Base-by-base conservation (phyloP, 805 yeast genomes). In the Myxozyma vanderwaltii region DNA sequence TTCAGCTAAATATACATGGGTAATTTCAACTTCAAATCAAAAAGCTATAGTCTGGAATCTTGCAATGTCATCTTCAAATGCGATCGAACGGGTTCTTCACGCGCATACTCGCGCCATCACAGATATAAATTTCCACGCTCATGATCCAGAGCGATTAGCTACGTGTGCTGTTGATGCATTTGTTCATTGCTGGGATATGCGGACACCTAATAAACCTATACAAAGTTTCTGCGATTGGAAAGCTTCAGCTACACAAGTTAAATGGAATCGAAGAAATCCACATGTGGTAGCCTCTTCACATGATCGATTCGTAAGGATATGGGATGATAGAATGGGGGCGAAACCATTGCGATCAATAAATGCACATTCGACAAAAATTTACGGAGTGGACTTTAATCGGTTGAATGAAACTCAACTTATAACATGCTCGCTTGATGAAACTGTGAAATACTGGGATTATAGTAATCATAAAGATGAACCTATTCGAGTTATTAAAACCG, bases 11-110 rank as follows among this genome's bases (percentile, higher is more conserved):
- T 92, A 96, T 0, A 79, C 86, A 4, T 91, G 97, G 96, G 89
- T 94, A 44, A 86, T 92, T 0, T 89, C 96, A 0, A 90, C 98
- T 0, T 87, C 96, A 1, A 94, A 92, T 72, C 99, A 92, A 70
- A 92, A 92, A 75, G 98, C 96, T 0, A 78, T 94, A 69, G 83
- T 94, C 3, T 94, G 99, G 99, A 92, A 94, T 73, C 74, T 94
- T 61, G 84, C 88, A 0, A 75, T 92, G 64, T 75, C 83, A 1
- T 86, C 89, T 0, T 77, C 82, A 7, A 78, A 82, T 67, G 96
- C 97, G 12, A 87, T 94, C 55, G 89, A 88, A 62, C 89, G 86
- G 69, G 91, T 90, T 1, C 76, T 94, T 23, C 99, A 94, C 72
- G 87, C 88, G 19, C 99, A 94, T 71, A 81, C 86, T 1, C 77